Evolutionary conservation across 768 basidiomycete genomes (phyloP).

Genomic region (Mycena rebaudengoi): DNA sequence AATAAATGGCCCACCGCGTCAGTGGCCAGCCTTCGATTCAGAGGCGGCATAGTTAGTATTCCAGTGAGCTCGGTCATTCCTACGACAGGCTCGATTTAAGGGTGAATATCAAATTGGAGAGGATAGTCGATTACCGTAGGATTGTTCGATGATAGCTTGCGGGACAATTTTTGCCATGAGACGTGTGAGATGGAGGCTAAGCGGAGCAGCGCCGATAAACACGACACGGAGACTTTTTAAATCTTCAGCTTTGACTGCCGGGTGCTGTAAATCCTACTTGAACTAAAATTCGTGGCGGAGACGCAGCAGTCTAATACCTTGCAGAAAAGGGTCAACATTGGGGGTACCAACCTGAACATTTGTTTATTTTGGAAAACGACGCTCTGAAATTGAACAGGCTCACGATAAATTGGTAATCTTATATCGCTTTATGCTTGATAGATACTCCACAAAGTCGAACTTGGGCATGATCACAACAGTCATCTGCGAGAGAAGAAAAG

Average conservation of each 20-base stretch:
- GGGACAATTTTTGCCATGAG: conserved; percentile 43
- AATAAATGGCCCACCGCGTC: conserved; percentile 50
- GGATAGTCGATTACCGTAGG: conserved; percentile 39
- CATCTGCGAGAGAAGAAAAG: conserved; percentile 25
- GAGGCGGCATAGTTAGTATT: conserved; percentile 39
- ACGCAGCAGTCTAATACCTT: too few species aligned
- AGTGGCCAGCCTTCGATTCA: conserved; percentile 35
- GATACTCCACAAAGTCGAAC: conserved; percentile 47
- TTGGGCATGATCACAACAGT: conserved; percentile 49
- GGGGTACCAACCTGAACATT: conserved; percentile 49
- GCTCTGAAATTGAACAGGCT: background rate
- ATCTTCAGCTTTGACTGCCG: conserved; percentile 43
- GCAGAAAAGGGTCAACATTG: conserved; percentile 49
- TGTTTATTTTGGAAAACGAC: too few species aligned
- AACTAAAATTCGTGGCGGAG: too few species aligned
- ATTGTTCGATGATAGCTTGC: conserved; percentile 47
- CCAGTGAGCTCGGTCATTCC: conserved; percentile 48
- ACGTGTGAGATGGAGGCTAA: conserved; percentile 43
- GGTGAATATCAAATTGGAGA: background rate
- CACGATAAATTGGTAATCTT: conserved; percentile 49
- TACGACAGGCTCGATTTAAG: conserved; percentile 19
- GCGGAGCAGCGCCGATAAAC: conserved; percentile 48
- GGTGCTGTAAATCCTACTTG: conserved; percentile 40
- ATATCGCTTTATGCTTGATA: conserved; percentile 39
- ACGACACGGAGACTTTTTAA: conserved; percentile 39